These are phyloP conservation scores for Penicillium sumatraense DNA, from an alignment of 2,329 filamentous ascomycete genomes.

Conservation along the genomic window DNA sequence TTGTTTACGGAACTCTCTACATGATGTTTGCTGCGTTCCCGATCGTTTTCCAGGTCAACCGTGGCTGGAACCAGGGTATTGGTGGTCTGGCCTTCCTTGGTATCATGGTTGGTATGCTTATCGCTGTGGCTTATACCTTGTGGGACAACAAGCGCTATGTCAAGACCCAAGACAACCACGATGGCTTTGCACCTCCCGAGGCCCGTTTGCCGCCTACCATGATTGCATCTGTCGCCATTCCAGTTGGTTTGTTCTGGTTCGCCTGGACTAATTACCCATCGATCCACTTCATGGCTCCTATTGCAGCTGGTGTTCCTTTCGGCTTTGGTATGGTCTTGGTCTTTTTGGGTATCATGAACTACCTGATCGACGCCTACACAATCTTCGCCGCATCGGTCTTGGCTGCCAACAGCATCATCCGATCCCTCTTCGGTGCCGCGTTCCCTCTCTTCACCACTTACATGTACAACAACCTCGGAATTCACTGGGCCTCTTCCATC, in stretches of 20 bases:
- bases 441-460: slow-evolving; percentile 35
- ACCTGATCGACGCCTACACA: slow-evolving; percentile 33
- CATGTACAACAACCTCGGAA: slow-evolving; percentile 31
- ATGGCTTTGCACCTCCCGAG: slow-evolving; percentile 32
- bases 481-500: slow-evolving; percentile 32
- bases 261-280: slow-evolving; percentile 37
- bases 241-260: slow-evolving; percentile 38
- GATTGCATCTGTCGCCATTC: slow-evolving; percentile 30
- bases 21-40: slow-evolving; percentile 38
- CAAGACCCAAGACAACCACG: slow-evolving; percentile 18
- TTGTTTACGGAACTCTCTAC: slow-evolving; percentile 36
- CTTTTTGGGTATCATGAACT: slow-evolving; percentile 33
- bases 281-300: slow-evolving; percentile 31
- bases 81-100: slow-evolving; percentile 34
- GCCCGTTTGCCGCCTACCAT: slow-evolving; percentile 33
- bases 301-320: slow-evolving; percentile 29
- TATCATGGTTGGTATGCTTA: slow-evolving; percentile 37
- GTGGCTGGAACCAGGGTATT: slow-evolving; percentile 36
- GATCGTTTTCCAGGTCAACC: slow-evolving; percentile 33
- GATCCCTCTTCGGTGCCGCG: slow-evolving; percentile 31
- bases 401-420: slow-evolving; percentile 31
- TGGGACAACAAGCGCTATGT: slow-evolving; percentile 34
- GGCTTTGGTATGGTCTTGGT: slow-evolving; percentile 33
- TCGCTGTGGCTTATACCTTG: slow-evolving; percentile 28
- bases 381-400: slow-evolving; percentile 32